Evolutionary conservation across 2,329 filamentous ascomycete species (phyloP), one percentile per base, ranked within the genome.

Genomic region (Trichoderma breve): DNA sequence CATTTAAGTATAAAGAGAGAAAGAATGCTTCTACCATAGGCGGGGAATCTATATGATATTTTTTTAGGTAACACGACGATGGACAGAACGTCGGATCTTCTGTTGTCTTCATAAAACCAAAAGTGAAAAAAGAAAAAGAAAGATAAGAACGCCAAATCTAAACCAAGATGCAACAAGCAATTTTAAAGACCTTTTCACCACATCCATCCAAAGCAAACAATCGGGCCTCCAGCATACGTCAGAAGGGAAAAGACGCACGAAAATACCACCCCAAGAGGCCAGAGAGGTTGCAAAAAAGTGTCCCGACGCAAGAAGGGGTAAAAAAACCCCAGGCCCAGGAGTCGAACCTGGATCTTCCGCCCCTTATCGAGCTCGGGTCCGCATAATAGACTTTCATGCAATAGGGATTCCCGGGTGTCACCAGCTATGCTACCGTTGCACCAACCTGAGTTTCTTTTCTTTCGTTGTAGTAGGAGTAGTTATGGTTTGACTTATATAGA

Each of bases 121-220:
- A 68, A 57, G 4, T n/a, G 15, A 28, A 21, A 30, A 15, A 28
- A 43, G 36, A 15, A 28, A 21, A 30, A 15, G 39, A 43, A 53
- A 28, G 32, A 7, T 21, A 36, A 47, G 1, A 43, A 70, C 70
- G 57, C 57, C 70, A 32, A 55, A 43, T 71, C 39, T 53, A 57
- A 58, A 28, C 68, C 39, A 70, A 66, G 73, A 77, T 57, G 73
- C 72, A 36, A 57, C n/a, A 57, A n/a, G 18, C 8, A 36, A 47
- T 47, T 61, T n/a, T 11, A 70, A 39, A 43, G 24, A n/a, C 51
- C 36, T 51, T n/a, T 73, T 18, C 15, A 39, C 36, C 36, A 3
- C 34, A 34, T 18, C 36, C 6, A 39, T 15, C 36, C 39, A 43
- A n/a, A 43, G 32, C 3, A 39, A 39, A 43, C 3, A 7, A n/a